Percentiles rank a stretch among this genome's conserved stretches.
phyloP scores from a whole-genome alignment of 169 alveolate species.

The Cyclospora cayetanensis region DNA sequence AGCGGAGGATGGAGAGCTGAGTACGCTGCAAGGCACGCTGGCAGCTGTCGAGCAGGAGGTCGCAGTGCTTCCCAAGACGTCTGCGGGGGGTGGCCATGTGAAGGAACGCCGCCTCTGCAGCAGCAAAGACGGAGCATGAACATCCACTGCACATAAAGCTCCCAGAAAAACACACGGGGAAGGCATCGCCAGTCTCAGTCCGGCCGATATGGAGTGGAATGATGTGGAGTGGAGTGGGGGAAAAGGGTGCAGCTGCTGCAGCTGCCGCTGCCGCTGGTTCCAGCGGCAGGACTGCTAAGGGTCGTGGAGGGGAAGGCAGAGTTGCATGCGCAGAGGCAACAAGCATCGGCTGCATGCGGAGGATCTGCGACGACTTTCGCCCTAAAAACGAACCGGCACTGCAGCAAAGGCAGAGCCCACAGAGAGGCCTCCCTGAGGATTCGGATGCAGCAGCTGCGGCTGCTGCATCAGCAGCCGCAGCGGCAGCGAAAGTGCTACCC shows the following conservation, averaged over 20 bases:
- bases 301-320: no score
- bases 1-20: no score
- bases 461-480: not conserved
- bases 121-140: not conserved
- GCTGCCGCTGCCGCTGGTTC: not conserved
- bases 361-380: not conserved
- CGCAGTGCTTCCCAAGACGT: not conserved
- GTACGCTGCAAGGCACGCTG: not conserved
- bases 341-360: not conserved
- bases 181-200: no score
- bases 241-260: not conserved
- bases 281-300: not conserved
- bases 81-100: constrained; percentile 19
- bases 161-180: no score
- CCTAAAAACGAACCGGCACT: not conserved
- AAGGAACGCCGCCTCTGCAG: not conserved
- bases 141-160: not conserved
- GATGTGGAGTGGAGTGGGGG: no score
- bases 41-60: not conserved
- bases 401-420: constrained; percentile 16
- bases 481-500: not conserved
- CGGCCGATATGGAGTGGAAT: no score
- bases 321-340: no score
- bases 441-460: constrained; percentile 26
- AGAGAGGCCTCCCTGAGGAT: not conserved